phyloP scores from a whole-genome alignment of 2,329 filamentous ascomycete genomes.

The Scedosporium aurantiacum region DNA sequence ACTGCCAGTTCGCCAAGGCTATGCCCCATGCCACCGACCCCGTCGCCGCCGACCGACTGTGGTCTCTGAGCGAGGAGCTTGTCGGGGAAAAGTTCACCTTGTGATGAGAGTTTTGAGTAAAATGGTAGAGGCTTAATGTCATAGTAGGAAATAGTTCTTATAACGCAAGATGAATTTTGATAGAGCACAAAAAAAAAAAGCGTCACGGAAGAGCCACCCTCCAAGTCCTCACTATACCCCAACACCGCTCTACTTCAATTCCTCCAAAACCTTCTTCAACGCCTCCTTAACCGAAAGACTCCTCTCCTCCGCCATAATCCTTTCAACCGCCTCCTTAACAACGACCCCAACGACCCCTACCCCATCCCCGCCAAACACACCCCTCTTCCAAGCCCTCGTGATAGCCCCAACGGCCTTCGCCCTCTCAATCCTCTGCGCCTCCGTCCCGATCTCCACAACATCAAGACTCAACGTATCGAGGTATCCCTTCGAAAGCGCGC shows the following conservation, averaged over 20 bases:
- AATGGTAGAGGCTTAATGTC: background rate
- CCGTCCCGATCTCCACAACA: slow-evolving; percentile 34
- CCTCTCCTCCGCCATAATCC: slow-evolving; percentile 28
- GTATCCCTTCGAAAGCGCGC: slow-evolving; percentile 23
- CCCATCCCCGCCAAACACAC: slow-evolving; percentile 26
- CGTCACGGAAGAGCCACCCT: no score
- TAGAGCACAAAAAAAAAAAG: background rate
- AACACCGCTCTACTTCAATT: slow-evolving; percentile 14
- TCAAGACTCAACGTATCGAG: slow-evolving; percentile 36
- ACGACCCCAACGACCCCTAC: slow-evolving; percentile 13
- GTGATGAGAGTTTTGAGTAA: background rate
- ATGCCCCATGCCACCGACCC: slow-evolving; percentile 7
- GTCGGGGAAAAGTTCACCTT: slow-evolving; percentile 2
- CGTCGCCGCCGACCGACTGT: slow-evolving; percentile 10
- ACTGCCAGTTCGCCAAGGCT: slow-evolving; percentile 10
- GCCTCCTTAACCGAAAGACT: slow-evolving; percentile 34
- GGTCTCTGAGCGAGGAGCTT: slow-evolving; percentile 11
- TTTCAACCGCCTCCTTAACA: slow-evolving; percentile 21
- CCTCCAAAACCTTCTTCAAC: slow-evolving; percentile 24
- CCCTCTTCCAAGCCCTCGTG: slow-evolving; percentile 28
- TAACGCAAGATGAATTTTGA: background rate
- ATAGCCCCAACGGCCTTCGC: slow-evolving; percentile 33
- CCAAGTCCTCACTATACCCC: no score
- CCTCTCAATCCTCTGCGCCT: slow-evolving; percentile 37
- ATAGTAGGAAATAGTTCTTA: background rate